Evolutionary conservation across 1,284 basidiomycete genomes (phyloP).

Genomic region (Tremellales sp.): DNA sequence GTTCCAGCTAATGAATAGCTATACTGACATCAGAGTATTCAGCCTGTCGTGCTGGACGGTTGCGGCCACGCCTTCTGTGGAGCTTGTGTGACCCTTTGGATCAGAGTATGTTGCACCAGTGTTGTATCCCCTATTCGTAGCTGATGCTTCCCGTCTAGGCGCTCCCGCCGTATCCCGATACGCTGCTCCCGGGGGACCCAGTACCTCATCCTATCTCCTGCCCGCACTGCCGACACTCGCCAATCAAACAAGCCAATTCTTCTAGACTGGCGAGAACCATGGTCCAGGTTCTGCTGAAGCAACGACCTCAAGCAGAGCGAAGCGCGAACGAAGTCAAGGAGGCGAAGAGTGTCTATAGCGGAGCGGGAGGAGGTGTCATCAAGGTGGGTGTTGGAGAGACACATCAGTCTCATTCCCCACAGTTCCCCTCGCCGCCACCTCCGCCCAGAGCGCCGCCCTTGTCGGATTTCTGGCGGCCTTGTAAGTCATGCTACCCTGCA

Average conservation of each 20-base stretch:
- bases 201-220: constrained; percentile 56
- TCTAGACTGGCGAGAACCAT: constrained; percentile 17
- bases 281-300: constrained; percentile 15
- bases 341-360: constrained; percentile 1
- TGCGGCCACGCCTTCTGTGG: constrained; percentile 26
- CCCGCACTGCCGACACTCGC: constrained; percentile 21
- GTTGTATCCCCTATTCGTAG: background rate
- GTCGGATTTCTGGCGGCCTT: constrained; percentile 21
- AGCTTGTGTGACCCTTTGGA: constrained; percentile 22
- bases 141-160: constrained; percentile 11
- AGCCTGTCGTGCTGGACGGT: constrained; percentile 24
- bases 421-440: constrained; percentile 22
- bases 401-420: background rate
- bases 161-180: constrained; percentile 68
- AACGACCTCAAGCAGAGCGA: constrained; percentile 12
- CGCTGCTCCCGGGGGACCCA: constrained; percentile 67
- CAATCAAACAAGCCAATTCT: constrained; percentile 17
- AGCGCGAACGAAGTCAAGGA: constrained; percentile 12
- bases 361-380: background rate
- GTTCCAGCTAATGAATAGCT: background rate
- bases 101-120: constrained; percentile 10
- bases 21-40: background rate
- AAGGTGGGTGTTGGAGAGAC: background rate
- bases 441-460: constrained; percentile 10
- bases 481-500: constrained; percentile 18